Evolutionary conservation across 2,329 filamentous ascomycete species (phyloP).

Genomic region (Aspergillus melleus): DNA sequence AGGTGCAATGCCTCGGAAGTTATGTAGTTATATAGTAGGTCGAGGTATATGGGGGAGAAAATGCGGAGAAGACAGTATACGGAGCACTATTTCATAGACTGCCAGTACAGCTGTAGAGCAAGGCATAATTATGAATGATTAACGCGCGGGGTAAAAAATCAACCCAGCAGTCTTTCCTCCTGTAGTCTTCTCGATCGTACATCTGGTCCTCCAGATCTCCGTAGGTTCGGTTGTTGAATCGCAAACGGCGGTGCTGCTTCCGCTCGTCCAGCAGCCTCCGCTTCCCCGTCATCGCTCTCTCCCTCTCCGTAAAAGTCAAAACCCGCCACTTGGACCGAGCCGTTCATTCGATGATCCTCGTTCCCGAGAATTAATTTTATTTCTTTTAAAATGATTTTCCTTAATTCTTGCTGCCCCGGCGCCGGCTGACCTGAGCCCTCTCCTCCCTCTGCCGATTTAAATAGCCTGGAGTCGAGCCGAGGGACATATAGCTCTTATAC

Average conservation of each 20-base stretch:
- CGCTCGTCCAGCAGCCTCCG: conserved; percentile 41
- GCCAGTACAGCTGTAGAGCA: too few relatives aligned
- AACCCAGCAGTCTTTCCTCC: too few relatives aligned
- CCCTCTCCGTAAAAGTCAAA: conserved; percentile 13
- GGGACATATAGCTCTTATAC: conserved; percentile 26
- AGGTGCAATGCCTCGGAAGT: too few relatives aligned
- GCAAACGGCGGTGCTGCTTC: conserved; percentile 20
- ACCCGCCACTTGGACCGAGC: conserved; percentile 26
- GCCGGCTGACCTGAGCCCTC: background rate
- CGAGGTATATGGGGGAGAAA: too few relatives aligned
- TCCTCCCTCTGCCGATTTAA: conserved; percentile 11
- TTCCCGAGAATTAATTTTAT: conserved; percentile 20
- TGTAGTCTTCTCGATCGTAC: too few relatives aligned
- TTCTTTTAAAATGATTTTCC: conserved; percentile 6
- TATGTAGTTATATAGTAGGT: too few relatives aligned
- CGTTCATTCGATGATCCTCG: conserved; percentile 17
- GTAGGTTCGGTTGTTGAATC: background rate
- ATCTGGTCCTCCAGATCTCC: too few relatives aligned
- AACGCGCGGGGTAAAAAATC: too few relatives aligned
- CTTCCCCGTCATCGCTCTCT: conserved; percentile 34
- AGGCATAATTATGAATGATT: too few relatives aligned
- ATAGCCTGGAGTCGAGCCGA: conserved; percentile 20
- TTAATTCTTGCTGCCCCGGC: background rate
- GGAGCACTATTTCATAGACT: too few relatives aligned
- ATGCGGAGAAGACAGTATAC: too few relatives aligned